Evolutionary conservation across 1,284 basidiomycete species (phyloP), one percentile per base, ranked within the genome.

Genomic region (Lentinula novae-zelandiae): DNA sequence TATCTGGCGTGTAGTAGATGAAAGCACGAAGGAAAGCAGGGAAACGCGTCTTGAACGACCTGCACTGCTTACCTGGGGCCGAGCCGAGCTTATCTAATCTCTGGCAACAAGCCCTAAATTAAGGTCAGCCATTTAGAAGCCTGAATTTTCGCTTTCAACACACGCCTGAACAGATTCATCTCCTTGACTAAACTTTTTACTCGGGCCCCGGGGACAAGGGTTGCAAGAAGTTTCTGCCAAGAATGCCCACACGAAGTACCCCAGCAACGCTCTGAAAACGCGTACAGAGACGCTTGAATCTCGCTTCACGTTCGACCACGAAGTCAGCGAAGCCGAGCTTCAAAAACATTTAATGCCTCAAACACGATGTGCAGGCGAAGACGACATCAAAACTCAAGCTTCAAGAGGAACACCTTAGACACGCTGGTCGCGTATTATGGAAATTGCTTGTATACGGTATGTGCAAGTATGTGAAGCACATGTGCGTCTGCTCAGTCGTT

Each of bases 31-130:
- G 12, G 49, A 51, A 34, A 34, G 49, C 8, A 49, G 49, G 33
- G 15, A 5, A 34, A 51, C 12, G 31, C n/a, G 13, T 31, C 13
- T 10, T 20, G 17, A n/a, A 22, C 17, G n/a, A 46, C 13, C 44
- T 9, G 48, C 33, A 34, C 49, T 51, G 49, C 49, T 51, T 51
- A 51, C 49, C 49, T 51, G 49, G 49, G 49, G 42, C n/a, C 49
- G 49, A 12, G 6, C 49, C 27, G 31, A 7, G 5, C 13, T 51
- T 33, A 51, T 51, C 22, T 51, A 51, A 34, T 51, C 12, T 17
- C n/a, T 27, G 27, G 27, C 27, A 27, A 27, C 2, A 46, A 34
- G 31, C 31, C 49, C 49, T 34, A 51, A 51, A n/a, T 17, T 51
- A 15, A n/a, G 49, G 49, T 51, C 31, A 15, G 6, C 33, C 15